Conservation (phyloP, 768 basidiomycete species). For the Phylloporus scabripes region DNA sequence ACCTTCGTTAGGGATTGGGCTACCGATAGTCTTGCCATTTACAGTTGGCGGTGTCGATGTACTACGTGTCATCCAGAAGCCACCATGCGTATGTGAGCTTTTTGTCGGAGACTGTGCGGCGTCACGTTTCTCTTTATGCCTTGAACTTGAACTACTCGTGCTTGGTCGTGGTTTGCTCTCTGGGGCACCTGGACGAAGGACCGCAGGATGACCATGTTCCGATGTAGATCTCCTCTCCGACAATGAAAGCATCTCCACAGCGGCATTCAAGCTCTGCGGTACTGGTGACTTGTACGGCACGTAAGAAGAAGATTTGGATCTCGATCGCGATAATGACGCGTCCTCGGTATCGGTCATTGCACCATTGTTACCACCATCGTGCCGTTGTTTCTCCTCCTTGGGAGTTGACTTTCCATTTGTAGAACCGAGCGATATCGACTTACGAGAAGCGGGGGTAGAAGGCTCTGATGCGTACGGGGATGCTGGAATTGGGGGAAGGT, state of each 20-base stretch:
- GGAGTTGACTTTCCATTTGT: slow-evolving; percentile 30
- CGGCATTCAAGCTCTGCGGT: slow-evolving; percentile 70
- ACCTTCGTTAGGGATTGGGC: slow-evolving; percentile 69
- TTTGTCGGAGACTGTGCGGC: slow-evolving; percentile 41
- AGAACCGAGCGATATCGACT: slow-evolving; percentile 33
- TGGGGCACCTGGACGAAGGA: slow-evolving; percentile 11
- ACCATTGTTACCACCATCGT: slow-evolving; percentile 23
- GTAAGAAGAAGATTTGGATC: slow-evolving; percentile 51
- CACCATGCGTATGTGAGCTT: slow-evolving; percentile 36
- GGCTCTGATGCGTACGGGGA: slow-evolving; percentile 64
- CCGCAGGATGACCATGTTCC: slow-evolving; percentile 22
- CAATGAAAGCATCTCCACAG: slow-evolving; percentile 53
- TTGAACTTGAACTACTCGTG: slow-evolving; percentile 26
- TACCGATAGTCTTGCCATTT: slow-evolving; percentile 62
- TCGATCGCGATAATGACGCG: slow-evolving; percentile 41
- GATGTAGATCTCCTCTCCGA: slow-evolving; percentile 28
- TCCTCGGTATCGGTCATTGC: slow-evolving; percentile 27
- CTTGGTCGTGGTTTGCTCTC: slow-evolving; percentile 31
- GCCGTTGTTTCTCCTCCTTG: slow-evolving; percentile 32
- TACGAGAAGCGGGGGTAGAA: slow-evolving; percentile 51
- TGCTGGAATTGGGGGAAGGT: slow-evolving; percentile 61
- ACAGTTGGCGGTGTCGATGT: slow-evolving; percentile 39
- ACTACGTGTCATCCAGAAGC: slow-evolving; percentile 32
- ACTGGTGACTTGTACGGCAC: slow-evolving; percentile 49
- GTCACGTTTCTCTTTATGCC: slow-evolving; percentile 29